A percentile compares a stretch with the other conserved stretches of the same genome.
Conservation (phyloP, 306 rosid genomes). For the Dryas alaskensis region DNA sequence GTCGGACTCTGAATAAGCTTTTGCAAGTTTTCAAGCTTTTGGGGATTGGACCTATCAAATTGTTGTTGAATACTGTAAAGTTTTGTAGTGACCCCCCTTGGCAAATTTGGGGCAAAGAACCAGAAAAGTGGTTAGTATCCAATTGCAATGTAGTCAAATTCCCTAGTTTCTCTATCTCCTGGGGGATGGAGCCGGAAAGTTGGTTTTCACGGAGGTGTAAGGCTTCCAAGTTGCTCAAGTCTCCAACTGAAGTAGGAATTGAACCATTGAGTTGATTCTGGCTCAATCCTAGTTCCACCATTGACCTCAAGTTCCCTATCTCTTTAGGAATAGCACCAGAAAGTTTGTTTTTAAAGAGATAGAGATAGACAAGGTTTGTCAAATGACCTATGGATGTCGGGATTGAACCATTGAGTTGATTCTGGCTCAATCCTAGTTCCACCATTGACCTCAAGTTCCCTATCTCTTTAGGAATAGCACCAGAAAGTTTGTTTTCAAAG, state of each 20-base stretch:
- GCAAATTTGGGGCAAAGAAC: constrained; percentile 30
- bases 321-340: not conserved
- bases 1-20: constrained; percentile 25
- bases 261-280: not conserved
- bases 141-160: constrained; percentile 3
- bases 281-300: no score
- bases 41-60: constrained; percentile 30
- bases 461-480: not conserved
- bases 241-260: constrained; percentile 8
- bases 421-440: no score
- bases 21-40: constrained; percentile 33
- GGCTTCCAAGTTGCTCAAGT: not conserved
- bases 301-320: not conserved
- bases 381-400: constrained; percentile 9
- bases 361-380: not conserved
- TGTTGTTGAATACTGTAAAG: constrained; percentile 29
- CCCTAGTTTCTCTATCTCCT: constrained; percentile 9
- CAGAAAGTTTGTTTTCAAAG: constrained; percentile 3
- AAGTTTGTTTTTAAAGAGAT: constrained; percentile 1
- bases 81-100: constrained; percentile 5
- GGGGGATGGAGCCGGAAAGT: constrained; percentile 31
- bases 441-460: not conserved
- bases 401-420: constrained; percentile 8
- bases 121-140: constrained; percentile 34
- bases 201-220: constrained; percentile 25